Evolutionary conservation across 2,329 filamentous ascomycete genomes (phyloP).

Genomic region (Alternaria gaisen): DNA sequence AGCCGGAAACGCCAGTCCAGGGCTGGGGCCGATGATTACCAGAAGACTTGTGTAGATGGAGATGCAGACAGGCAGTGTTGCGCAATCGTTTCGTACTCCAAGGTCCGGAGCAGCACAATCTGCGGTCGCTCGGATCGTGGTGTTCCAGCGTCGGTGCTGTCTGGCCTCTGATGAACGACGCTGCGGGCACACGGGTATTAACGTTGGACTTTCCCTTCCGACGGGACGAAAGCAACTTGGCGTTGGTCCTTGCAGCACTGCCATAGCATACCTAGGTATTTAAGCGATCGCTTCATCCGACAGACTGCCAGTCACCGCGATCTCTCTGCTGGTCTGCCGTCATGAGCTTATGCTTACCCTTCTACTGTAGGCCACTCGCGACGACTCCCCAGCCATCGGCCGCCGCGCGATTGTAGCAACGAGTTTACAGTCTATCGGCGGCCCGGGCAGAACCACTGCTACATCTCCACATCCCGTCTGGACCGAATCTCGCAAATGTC

Average conservation of each 20-base stretch:
- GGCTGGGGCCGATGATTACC: constrained; percentile 13
- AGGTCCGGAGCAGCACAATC: neutral
- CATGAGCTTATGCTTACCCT: constrained; percentile 11
- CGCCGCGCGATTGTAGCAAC: neutral
- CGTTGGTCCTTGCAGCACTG: constrained; percentile 15
- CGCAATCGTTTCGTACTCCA: neutral
- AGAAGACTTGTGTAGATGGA: neutral
- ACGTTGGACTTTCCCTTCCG: constrained; percentile 16
- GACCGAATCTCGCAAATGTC: constrained; percentile 4
- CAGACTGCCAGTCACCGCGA: constrained; percentile 10
- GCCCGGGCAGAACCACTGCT: constrained; percentile 14
- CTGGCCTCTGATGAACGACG: neutral
- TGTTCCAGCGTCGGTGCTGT: constrained; percentile 15
- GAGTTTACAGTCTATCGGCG: constrained; percentile 13
- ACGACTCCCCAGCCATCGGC: neutral
- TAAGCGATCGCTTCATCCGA: constrained; percentile 16
- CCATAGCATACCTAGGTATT: constrained; percentile 1
- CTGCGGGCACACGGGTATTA: constrained; percentile 25
- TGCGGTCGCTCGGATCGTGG: constrained; percentile 18
- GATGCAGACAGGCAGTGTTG: neutral
- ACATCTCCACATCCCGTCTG: constrained; percentile 11
- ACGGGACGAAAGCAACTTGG: constrained; percentile 15
- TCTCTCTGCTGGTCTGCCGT: constrained; percentile 7
- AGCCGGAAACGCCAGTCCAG: constrained; percentile 6
- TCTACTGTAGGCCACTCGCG: neutral